Evolutionary conservation across 176 grass and related monocot species (phyloP).

Genomic region (Bothriochloa decipiens): DNA sequence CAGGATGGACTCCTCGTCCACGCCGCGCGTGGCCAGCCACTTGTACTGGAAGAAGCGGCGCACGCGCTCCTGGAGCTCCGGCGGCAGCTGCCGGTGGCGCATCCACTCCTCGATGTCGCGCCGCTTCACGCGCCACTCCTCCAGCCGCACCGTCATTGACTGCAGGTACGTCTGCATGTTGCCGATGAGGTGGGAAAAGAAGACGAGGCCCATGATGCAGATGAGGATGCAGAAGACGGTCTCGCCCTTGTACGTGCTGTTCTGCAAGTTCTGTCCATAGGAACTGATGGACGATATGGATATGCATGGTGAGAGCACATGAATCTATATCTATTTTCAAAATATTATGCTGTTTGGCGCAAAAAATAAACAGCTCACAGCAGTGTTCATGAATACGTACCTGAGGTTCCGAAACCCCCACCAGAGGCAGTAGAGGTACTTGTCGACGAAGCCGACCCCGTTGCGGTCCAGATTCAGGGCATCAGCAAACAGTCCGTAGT

Average conservation of each 20-base stretch:
- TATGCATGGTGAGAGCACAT: too few species aligned
- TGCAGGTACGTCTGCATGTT: slow-evolving; percentile 99
- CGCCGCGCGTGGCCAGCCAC: slow-evolving; percentile 89
- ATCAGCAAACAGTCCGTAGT: slow-evolving; percentile 74
- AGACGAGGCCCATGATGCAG: slow-evolving; percentile 90
- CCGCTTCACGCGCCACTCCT: slow-evolving; percentile 94
- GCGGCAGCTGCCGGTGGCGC: slow-evolving; percentile 88
- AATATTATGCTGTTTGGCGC: too few species aligned
- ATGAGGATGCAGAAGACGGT: slow-evolving; percentile 88
- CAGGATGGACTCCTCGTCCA: slow-evolving; percentile 90
- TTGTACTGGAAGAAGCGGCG: slow-evolving; percentile 94
- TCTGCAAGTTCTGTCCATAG: slow-evolving; percentile 83
- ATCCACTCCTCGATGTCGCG: slow-evolving; percentile 97
- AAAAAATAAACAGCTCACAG: too few species aligned
- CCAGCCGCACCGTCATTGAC: slow-evolving; percentile 79
- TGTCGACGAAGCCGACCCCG: slow-evolving; percentile 60
- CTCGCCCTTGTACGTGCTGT: slow-evolving; percentile 82
- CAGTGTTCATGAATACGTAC: not conserved
- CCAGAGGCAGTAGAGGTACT: slow-evolving; percentile 99
- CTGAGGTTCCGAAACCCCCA: slow-evolving; percentile 90
- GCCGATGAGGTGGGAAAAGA: slow-evolving; percentile 97
- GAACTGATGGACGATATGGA: slow-evolving; percentile 49
- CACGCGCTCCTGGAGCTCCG: slow-evolving; percentile 82
- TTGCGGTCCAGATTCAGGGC: slow-evolving; percentile 60
- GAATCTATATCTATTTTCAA: too few species aligned